Conservation (phyloP, 345 rosid genomes). For the Populus pruinosa region DNA sequence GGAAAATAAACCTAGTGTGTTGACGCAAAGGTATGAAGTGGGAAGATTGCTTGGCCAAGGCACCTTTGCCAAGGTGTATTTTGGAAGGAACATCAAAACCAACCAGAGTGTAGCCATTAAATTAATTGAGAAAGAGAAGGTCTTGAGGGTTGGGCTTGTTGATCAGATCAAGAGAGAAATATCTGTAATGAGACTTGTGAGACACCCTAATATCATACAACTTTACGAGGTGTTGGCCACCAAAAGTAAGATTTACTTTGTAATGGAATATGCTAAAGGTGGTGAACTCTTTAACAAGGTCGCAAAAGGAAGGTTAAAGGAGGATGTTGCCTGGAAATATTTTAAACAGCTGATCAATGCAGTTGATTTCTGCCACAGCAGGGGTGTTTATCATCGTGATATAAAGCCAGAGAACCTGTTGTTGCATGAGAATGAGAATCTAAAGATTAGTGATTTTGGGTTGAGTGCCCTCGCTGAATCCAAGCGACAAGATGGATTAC, state of each 20-base stretch:
- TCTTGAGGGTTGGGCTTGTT: slow-evolving; percentile 24
- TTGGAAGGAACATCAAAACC: slow-evolving; percentile 23
- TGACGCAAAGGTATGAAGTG: slow-evolving; percentile 25
- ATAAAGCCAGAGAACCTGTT: slow-evolving; percentile 29
- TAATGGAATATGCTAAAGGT: slow-evolving; percentile 29
- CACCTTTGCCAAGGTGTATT: slow-evolving; percentile 34
- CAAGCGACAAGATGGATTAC: slow-evolving; percentile 26
- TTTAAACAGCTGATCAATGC: slow-evolving; percentile 30
- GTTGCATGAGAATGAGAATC: slow-evolving; percentile 25
- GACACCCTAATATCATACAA: slow-evolving; percentile 27
- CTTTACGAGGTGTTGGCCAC: slow-evolving; percentile 32
- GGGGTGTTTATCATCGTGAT: slow-evolving; percentile 31
- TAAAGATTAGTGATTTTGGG: slow-evolving; percentile 29
- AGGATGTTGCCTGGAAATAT: slow-evolving; percentile 21
- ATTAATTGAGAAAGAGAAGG: slow-evolving; percentile 26
- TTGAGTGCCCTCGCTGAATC: slow-evolving; percentile 27
- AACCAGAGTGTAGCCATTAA: slow-evolving; percentile 29
- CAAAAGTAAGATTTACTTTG: slow-evolving; percentile 26
- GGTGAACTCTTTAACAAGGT: slow-evolving; percentile 32
- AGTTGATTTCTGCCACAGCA: slow-evolving; percentile 33
- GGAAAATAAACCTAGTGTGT: slow-evolving; percentile 23
- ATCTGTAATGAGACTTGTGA: slow-evolving; percentile 27
- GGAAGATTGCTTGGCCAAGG: slow-evolving; percentile 37
- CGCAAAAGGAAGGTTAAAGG: slow-evolving; percentile 26
- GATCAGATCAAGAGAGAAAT: slow-evolving; percentile 35